Base-by-base conservation (phyloP, 805 yeast species). In the Nakazawaea wickerhamii region DNA sequence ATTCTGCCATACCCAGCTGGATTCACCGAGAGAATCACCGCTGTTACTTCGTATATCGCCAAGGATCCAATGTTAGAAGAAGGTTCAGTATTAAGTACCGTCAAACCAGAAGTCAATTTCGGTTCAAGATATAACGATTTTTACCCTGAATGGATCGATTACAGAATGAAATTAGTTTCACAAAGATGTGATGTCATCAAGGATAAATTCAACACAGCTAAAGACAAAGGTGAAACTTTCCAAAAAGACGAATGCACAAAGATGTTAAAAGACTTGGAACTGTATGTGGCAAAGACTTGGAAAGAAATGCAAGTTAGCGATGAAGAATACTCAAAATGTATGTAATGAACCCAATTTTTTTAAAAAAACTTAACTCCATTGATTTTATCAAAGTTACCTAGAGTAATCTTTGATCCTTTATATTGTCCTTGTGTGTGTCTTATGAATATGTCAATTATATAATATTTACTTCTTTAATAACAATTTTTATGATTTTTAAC, bases 1-100 rank as follows among this genome's bases (percentile, higher is more conserved):
- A 56, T 73, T 45, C 78, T 76, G 19, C 66, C 75, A 18, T 57
- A 64, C 39, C 75, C 77, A 23, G 40, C 55, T n/a, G 64, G 63
- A 4, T 53, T 46, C 47, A 53, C 61, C 23, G 74, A 70, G 48
- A 63, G 74, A 56, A 67, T 70, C 48, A 65, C 73, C 2, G 53
- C 66, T 4, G 71, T 70, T 31, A 65, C 66, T 15, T 62, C 69
- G 4, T 68, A 61, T 50, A 62, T 70, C 52, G 71, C 75, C 21
- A 60, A 59, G 38, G 60, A 65, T 44, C 57, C 68, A 28, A 51
- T 57, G 41, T 40, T 52, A 32, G 66, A 64, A 20, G 70, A 68
- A 32, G 54, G 55, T 13, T 61, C 70, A n/a, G 70, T 67, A 14
- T 53, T 67, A 40, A 57, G 63, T 17, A 66, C 73, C 2, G 65